Percentiles rank a stretch among this genome's conserved stretches.
Conservation (phyloP, 2,329 filamentous ascomycete species). For the Clarireedia homoeocarpa region DNA sequence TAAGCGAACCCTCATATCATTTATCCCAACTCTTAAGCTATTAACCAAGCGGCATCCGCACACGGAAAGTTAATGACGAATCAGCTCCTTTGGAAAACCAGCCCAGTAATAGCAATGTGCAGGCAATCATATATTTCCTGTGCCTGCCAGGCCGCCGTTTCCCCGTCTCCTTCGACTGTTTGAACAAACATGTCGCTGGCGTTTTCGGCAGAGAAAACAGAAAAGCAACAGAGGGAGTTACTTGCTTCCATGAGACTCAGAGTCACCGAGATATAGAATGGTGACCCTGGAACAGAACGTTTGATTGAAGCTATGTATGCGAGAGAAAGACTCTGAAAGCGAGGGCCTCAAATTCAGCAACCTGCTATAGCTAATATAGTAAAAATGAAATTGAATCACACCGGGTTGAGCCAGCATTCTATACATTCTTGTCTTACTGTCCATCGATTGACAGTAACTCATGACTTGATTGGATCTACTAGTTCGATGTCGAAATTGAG, state of each 20-base stretch:
- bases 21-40: no score
- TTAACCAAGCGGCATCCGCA: no score
- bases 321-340: not conserved
- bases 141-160: no score
- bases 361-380: not conserved
- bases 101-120: no score
- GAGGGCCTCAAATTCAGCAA: not conserved
- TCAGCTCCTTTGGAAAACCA: no score
- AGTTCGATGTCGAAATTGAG: slow-evolving; percentile 40
- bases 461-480: not conserved
- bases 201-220: not conserved
- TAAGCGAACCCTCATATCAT: no score
- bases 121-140: no score
- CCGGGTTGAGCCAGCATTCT: not conserved
- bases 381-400: not conserved
- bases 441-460: not conserved
- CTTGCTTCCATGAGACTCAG: not conserved
- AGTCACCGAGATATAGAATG: not conserved
- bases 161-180: no score
- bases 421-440: not conserved
- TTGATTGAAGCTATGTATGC: not conserved
- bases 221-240: not conserved
- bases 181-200: not conserved
- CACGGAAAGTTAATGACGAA: no score
- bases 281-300: not conserved